These are phyloP conservation scores for Wickerhamiella musiphila DNA, from an alignment of 805 yeast species.

Conservation along the genomic window DNA sequence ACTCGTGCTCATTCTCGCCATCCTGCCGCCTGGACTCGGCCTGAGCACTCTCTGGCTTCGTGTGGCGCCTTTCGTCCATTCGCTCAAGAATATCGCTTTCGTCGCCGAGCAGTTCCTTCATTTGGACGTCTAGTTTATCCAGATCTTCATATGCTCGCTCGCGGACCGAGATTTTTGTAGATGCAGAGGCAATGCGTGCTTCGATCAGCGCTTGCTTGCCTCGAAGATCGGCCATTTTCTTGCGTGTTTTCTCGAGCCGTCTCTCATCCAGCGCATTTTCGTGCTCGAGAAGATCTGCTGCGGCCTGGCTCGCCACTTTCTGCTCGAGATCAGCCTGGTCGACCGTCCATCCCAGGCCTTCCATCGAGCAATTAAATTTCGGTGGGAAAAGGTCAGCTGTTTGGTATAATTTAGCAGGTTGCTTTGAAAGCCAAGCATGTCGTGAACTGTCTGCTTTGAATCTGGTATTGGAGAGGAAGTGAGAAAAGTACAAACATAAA, in stretches of 20 bases:
- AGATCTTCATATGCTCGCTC: constrained; percentile 39
- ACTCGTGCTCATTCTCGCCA: constrained; percentile 70
- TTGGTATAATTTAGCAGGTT: too few relatives aligned
- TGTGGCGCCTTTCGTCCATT: constrained; percentile 19
- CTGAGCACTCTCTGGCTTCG: neutral
- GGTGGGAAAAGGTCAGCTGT: too few relatives aligned
- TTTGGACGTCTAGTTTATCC: constrained; percentile 31
- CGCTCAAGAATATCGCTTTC: constrained; percentile 41
- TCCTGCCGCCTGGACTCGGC: constrained; percentile 26
- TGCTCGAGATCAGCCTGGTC: constrained; percentile 72
- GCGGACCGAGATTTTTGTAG: constrained; percentile 49
- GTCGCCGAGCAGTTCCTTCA: constrained; percentile 40
- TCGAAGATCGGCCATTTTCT: constrained; percentile 28
- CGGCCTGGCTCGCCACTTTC: constrained; percentile 42
- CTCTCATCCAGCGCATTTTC: constrained; percentile 59
- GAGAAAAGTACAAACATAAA: too few relatives aligned
- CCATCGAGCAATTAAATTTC: too few relatives aligned
- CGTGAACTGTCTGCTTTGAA: neutral
- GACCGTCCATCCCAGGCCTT: constrained; percentile 39
- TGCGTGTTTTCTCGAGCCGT: constrained; percentile 50
- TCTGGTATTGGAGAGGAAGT: too few relatives aligned
- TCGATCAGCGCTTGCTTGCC: constrained; percentile 32
- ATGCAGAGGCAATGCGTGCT: constrained; percentile 31
- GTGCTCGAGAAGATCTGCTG: constrained; percentile 37
- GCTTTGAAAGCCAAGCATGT: too few relatives aligned